Percentiles rank a stretch among this genome's conserved stretches.
Conservation (phyloP, 352 stramenopile genomes). For the Aphanomyces invadans region DNA sequence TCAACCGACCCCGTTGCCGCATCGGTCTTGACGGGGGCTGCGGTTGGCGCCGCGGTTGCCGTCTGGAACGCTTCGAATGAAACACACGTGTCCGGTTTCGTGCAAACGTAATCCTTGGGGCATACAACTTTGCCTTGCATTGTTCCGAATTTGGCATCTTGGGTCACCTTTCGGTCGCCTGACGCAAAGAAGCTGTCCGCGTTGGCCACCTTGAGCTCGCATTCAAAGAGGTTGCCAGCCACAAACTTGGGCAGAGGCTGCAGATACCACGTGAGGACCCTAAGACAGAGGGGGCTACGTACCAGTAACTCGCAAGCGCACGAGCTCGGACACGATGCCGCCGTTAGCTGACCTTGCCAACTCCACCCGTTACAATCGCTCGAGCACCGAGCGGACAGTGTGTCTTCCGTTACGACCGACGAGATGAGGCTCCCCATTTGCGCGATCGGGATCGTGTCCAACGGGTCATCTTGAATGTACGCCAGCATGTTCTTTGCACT, state of each 20-base stretch:
- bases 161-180: slow-evolving; percentile 9
- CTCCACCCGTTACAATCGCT: slow-evolving; percentile 23
- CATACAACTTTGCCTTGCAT: slow-evolving; percentile 21
- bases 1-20: neutral
- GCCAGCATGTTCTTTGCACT: neutral
- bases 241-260: slow-evolving; percentile 15
- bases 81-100: neutral
- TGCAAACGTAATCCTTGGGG: slow-evolving; percentile 12
- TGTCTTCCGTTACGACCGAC: neutral
- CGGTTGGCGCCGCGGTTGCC: neutral
- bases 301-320: slow-evolving; percentile 14
- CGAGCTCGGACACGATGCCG: slow-evolving; percentile 1
- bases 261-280: neutral
- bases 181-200: slow-evolving; percentile 20
- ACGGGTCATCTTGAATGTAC: slow-evolving; percentile 4
- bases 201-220: slow-evolving; percentile 20
- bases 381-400: slow-evolving; percentile 10
- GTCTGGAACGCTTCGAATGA: neutral
- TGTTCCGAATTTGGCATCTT: neutral
- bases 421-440: neutral
- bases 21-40: neutral
- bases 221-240: neutral
- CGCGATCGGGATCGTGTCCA: neutral
- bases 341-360: neutral
- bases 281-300: neutral